Conservation (phyloP, 805 yeast species). For the Candida argentea region DNA sequence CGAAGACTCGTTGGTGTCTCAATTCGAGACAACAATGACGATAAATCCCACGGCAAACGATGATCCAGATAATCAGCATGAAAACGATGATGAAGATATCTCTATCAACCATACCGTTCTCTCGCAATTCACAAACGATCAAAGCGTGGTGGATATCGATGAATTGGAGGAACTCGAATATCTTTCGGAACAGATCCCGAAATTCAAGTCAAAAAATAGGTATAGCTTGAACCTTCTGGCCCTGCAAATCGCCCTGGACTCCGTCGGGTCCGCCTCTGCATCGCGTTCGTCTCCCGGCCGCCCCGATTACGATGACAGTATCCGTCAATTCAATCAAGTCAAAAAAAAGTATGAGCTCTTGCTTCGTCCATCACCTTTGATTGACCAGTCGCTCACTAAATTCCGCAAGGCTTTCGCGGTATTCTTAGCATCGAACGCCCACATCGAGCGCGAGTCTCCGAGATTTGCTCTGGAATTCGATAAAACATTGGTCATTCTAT, state of each 20-base stretch:
- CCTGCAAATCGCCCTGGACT: background rate
- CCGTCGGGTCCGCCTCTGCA: slow-evolving; percentile 1
- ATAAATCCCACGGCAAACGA: slow-evolving; percentile 29
- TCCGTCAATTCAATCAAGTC: too few relatives aligned
- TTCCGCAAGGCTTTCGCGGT: slow-evolving; percentile 35
- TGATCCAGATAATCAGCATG: slow-evolving; percentile 16
- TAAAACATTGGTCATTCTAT: slow-evolving; percentile 49
- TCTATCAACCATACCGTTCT: slow-evolving; percentile 30
- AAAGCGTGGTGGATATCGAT: slow-evolving; percentile 22
- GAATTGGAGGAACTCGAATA: slow-evolving; percentile 27
- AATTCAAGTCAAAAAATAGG: slow-evolving; percentile 23
- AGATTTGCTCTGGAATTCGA: slow-evolving; percentile 25
- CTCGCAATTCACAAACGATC: slow-evolving; percentile 19
- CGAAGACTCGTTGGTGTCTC: slow-evolving; percentile 30
- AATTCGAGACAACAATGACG: slow-evolving; percentile 35
- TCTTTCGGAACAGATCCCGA: slow-evolving; percentile 25
- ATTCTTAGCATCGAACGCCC: slow-evolving; percentile 33
- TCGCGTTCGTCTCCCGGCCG: slow-evolving; percentile 2
- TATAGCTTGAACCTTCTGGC: slow-evolving; percentile 10
- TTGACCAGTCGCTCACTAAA: slow-evolving; percentile 23
- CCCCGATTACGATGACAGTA: background rate
- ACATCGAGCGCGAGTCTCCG: slow-evolving; percentile 30
- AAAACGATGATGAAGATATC: too few relatives aligned
- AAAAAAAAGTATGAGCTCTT: slow-evolving; percentile 16
- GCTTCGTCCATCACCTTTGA: slow-evolving; percentile 23